Base-by-base conservation (phyloP, 2,329 filamentous ascomycete species). In the Penicillium crustosum region DNA sequence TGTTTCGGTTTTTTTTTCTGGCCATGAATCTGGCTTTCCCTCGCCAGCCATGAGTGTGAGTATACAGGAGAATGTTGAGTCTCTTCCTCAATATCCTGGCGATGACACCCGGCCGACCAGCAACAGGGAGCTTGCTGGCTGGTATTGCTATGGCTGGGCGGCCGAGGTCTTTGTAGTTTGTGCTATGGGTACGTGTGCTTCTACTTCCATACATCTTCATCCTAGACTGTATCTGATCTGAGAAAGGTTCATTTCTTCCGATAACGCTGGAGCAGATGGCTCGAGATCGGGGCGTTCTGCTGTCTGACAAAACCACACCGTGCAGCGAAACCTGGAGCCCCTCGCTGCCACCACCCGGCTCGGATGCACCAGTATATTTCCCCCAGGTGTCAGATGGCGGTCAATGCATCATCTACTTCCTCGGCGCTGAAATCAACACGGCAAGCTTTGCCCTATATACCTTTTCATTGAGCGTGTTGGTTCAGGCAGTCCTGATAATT, bases 401-500 rank as follows among this genome's bases (percentile, higher is more conserved):
- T 49, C 91, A 95, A 72, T 99, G 94, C 71, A 81, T 97, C 59
- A 86, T 97, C 58, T 85, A 88, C 62, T 80, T 97, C 6, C 78
- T 96, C 25, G 93, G 93, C 6, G 75, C 89, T 59, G 88, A 96
- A 69, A 88, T 99, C 77, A 97, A 97, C 75, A 97, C 93, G 0
- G 93, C 93, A 36, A 95, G 90, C 74, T 97, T 97, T 74, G 93
- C 92, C 72, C 96, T 97, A 91, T 97, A 97, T 77, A 97, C 92
- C 2, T 99, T 99, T 76, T 96, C 92, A 57, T 81, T 95, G 69
- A 95, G 91, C 72, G 94, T 99, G 1, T 76, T 97, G 21, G 75
- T 97, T 12, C 94, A 99, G 73, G 90, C 93, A 1, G 77, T 97
- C 29, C 79, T 97, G 31, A 95, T 99, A 43, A 91, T 99, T 62